A percentile compares a stretch with the other conserved stretches of the same genome.
phyloP scores from a whole-genome alignment of 148 eudicot genomes.

The Rhododendron simsii region DNA sequence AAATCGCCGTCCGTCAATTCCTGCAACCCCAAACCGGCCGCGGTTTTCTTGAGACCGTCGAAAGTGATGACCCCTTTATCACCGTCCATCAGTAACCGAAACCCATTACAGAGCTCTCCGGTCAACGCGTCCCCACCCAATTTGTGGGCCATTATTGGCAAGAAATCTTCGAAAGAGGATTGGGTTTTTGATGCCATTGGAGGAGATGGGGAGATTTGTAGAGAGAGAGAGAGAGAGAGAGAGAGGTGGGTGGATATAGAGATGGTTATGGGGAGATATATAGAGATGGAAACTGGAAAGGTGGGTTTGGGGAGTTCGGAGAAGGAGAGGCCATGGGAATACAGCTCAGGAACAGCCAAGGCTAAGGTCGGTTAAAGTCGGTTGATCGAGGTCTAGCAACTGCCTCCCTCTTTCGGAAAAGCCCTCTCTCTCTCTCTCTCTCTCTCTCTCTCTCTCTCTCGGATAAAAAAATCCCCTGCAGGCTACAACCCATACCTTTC shows the following conservation, averaged over 20 bases:
- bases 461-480: too few relatives aligned
- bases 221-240: background rate
- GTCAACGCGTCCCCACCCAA: constrained; percentile 41
- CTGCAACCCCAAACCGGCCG: too few relatives aligned
- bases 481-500: too few relatives aligned
- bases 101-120: constrained; percentile 45
- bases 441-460: background rate
- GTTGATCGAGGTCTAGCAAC: background rate
- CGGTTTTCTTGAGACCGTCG: constrained; percentile 4
- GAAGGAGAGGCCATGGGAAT: constrained; percentile 3
- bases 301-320: background rate
- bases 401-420: background rate
- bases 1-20: constrained; percentile 19
- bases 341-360: background rate
- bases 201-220: background rate
- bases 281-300: background rate
- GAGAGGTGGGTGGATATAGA: background rate
- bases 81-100: constrained; percentile 23
- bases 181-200: constrained; percentile 1
- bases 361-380: background rate
- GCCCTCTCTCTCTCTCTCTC: background rate
- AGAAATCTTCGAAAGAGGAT: constrained; percentile 25
- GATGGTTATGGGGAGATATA: background rate
- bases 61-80: constrained; percentile 40
- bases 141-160: constrained; percentile 42